Conservation (phyloP, 352 stramenopile genomes). For the Phytophthora melonis region DNA sequence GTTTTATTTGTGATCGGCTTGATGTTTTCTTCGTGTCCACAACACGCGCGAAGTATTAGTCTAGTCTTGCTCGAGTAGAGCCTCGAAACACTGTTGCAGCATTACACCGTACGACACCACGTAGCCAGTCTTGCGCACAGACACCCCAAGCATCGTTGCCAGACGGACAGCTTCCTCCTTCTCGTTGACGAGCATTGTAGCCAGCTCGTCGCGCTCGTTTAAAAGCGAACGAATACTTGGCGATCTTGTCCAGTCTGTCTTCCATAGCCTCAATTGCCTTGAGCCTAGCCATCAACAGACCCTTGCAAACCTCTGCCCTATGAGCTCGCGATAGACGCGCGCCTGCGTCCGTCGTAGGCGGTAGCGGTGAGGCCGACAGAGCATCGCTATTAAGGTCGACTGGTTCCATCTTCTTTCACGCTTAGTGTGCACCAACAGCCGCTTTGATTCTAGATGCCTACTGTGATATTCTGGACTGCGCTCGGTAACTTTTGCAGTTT, state of each 20-base stretch:
- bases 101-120: background rate
- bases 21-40: no score
- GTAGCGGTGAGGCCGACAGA: no score
- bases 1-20: background rate
- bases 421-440: background rate
- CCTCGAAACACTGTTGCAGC: background rate
- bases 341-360: no score
- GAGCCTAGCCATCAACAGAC: no score
- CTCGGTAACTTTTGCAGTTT: background rate
- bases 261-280: no score
- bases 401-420: background rate
- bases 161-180: background rate
- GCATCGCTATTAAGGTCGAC: no score
- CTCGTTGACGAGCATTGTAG: background rate
- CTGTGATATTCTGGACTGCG: no score
- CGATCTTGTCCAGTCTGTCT: no score
- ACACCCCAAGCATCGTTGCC: background rate
- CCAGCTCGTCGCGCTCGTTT: background rate
- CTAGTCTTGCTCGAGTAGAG: background rate
- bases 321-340: no score
- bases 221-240: no score
- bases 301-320: no score
- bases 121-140: background rate
- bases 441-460: background rate
- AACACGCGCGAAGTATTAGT: background rate